A percentile compares a stretch with the other conserved stretches of the same genome.
phyloP scores from a whole-genome alignment of 2,329 filamentous ascomycete species.

The Diaporthe destruens region DNA sequence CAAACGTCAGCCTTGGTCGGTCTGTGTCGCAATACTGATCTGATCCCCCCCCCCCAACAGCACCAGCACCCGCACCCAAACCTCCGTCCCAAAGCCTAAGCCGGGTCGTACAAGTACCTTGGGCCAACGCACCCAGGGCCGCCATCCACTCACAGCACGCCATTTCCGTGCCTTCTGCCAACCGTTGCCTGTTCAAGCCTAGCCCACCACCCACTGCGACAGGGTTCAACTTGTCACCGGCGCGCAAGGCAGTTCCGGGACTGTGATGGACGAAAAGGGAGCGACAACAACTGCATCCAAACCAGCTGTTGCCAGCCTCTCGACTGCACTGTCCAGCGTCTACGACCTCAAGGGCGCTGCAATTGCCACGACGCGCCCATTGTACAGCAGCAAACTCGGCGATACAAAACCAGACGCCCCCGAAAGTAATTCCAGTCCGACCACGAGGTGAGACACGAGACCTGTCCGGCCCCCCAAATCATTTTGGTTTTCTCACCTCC shows the following conservation, averaged over 20 bases:
- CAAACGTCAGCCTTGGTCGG: conserved; percentile 20
- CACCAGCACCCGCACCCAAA: conserved; percentile 3
- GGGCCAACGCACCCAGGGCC: conserved; percentile 20
- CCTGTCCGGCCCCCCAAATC: conserved; percentile 43
- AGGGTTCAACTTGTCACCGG: conserved; percentile 40
- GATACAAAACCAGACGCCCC: conserved; percentile 46
- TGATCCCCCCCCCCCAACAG: neutral
- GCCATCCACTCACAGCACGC: conserved; percentile 39
- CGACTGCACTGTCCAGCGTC: conserved; percentile 22
- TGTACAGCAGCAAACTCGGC: conserved; percentile 52
- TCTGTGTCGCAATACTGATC: conserved; percentile 25
- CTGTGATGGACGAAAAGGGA: conserved; percentile 40
- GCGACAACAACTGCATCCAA: conserved; percentile 37
- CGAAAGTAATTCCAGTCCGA: conserved; percentile 46
- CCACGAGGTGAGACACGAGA: conserved; percentile 52
- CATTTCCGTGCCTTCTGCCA: conserved; percentile 30
- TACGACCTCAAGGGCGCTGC: conserved; percentile 24
- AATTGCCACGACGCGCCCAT: conserved; percentile 43
- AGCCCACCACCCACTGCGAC: conserved; percentile 37
- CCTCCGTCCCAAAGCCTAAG: conserved; percentile 29
- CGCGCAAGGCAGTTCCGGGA: conserved; percentile 35
- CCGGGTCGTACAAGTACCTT: conserved; percentile 34
- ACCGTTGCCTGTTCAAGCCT: conserved; percentile 35
- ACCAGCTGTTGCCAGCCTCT: conserved; percentile 22
- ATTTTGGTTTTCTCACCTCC: conserved; percentile 40